Percentiles rank a stretch among this genome's conserved stretches.
phyloP scores from a whole-genome alignment of 2,329 filamentous ascomycete species.

The Claviceps pazoutovae region DNA sequence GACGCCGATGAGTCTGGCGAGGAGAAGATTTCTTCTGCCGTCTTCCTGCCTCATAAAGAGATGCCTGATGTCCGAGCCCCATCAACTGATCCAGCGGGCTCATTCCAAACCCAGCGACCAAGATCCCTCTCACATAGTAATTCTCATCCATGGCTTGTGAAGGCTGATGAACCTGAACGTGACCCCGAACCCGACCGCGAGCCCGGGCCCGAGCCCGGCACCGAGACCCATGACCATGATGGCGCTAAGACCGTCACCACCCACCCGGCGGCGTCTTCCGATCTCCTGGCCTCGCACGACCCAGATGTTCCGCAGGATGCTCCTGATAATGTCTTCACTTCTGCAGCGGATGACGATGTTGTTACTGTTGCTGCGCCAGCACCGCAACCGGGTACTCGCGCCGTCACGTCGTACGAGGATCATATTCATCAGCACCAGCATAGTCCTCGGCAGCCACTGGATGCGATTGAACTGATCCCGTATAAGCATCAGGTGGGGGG shows the following conservation, averaged over 20 bases:
- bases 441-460: constrained; percentile 49
- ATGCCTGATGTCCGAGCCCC: constrained; percentile 22
- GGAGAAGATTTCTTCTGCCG: constrained; percentile 76
- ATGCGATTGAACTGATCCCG: constrained; percentile 89
- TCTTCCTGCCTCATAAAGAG: constrained; percentile 66
- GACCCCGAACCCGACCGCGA: constrained; percentile 20
- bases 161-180: constrained; percentile 36
- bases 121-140: constrained; percentile 27
- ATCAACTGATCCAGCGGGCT: constrained; percentile 18
- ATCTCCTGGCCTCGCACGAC: constrained; percentile 15
- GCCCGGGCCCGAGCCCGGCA: constrained; percentile 17
- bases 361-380: constrained; percentile 15
- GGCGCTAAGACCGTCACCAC: no score
- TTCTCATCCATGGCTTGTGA: constrained; percentile 41
- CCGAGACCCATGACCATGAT: constrained; percentile 12
- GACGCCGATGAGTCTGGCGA: constrained; percentile 49
- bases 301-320: constrained; percentile 20
- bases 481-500: constrained; percentile 97
- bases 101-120: constrained; percentile 33
- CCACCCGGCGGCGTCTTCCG: constrained; percentile 10
- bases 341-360: constrained; percentile 28
- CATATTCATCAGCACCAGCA: constrained; percentile 38
- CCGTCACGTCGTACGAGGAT: constrained; percentile 30
- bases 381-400: no score
- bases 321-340: constrained; percentile 22